A percentile compares a stretch with the other conserved stretches of the same genome.
phyloP scores from a whole-genome alignment of 208 protist species.

The Trypanosoma rangeli region DNA sequence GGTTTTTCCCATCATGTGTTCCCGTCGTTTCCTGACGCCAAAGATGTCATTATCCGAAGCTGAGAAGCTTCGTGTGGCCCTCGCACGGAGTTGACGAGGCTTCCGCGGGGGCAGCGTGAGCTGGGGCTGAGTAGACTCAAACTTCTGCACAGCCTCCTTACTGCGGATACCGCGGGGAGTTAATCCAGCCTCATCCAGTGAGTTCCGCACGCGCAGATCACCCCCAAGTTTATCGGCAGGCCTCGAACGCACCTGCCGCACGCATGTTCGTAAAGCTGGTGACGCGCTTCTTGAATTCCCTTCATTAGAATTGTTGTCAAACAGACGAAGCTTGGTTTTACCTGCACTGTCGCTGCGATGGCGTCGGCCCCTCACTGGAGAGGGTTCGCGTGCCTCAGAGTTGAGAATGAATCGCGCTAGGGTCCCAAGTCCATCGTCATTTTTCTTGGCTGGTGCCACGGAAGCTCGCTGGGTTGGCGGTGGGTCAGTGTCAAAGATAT shows the following conservation, averaged over 20 bases:
- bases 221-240: slow-evolving; percentile 13
- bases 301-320: not conserved
- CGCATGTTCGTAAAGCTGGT: not conserved
- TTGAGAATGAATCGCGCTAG: slow-evolving; percentile 20
- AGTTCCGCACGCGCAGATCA: slow-evolving; percentile 5
- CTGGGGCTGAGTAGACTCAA: slow-evolving; percentile 20
- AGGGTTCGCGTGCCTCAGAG: not conserved
- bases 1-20: slow-evolving; percentile 1
- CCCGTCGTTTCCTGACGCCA: slow-evolving; percentile 34
- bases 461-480: not conserved
- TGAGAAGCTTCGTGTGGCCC: slow-evolving; percentile 19
- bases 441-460: not conserved
- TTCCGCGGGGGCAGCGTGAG: slow-evolving; percentile 11
- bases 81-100: slow-evolving; percentile 12
- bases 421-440: slow-evolving; percentile 20
- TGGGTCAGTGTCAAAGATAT: slow-evolving; percentile 14
- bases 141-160: slow-evolving; percentile 11
- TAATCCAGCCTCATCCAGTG: not conserved
- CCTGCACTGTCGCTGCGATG: not conserved
- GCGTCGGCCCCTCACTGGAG: slow-evolving; percentile 7
- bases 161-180: slow-evolving; percentile 11
- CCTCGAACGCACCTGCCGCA: not conserved
- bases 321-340: slow-evolving; percentile 2
- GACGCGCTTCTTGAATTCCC: not conserved
- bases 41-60: slow-evolving; percentile 50